These are phyloP conservation scores for Passiflora organensis DNA, from an alignment of 345 rosid genomes.

Conservation along the genomic window DNA sequence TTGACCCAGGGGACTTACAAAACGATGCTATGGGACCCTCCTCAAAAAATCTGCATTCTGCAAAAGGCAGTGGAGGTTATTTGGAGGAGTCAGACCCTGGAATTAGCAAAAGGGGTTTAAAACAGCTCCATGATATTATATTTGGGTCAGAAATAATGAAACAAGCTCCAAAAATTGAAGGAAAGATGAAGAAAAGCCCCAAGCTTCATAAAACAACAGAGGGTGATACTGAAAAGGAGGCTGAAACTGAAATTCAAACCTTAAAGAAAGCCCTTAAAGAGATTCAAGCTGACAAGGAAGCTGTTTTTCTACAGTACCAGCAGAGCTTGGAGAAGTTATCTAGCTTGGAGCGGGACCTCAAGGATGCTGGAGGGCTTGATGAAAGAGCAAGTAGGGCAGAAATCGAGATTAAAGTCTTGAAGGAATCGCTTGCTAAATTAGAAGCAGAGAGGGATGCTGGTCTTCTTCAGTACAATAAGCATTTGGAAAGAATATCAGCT, in stretches of 20 bases:
- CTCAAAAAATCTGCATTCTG: no score
- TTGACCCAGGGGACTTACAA: constrained; percentile 41
- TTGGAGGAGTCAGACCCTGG: constrained; percentile 36
- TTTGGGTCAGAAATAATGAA: constrained; percentile 29
- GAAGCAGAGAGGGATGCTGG: constrained; percentile 26
- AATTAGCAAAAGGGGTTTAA: constrained; percentile 51
- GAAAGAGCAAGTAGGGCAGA: constrained; percentile 35
- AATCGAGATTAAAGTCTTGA: constrained; percentile 25
- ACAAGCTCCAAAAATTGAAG: constrained; percentile 21
- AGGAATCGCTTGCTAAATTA: constrained; percentile 21
- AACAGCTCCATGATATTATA: constrained; percentile 62
- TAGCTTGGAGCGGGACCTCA: constrained; percentile 23
- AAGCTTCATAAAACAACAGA: constrained; percentile 19
- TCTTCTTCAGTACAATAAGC: constrained; percentile 26
- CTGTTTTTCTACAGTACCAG: constrained; percentile 21
- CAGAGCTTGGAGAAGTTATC: constrained; percentile 26
- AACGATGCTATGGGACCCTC: no score
- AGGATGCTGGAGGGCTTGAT: constrained; percentile 24
- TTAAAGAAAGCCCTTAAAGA: constrained; percentile 22
- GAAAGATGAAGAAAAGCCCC: constrained; percentile 17
- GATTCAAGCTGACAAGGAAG: constrained; percentile 27
- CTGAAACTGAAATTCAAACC: constrained; percentile 14
- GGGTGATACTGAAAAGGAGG: constrained; percentile 8
- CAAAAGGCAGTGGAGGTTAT: constrained; percentile 26
- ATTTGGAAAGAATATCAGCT: constrained; percentile 17